These are phyloP conservation scores for Silybum marianum DNA, from an alignment of 129 eudicot species.

Conservation along the genomic window DNA sequence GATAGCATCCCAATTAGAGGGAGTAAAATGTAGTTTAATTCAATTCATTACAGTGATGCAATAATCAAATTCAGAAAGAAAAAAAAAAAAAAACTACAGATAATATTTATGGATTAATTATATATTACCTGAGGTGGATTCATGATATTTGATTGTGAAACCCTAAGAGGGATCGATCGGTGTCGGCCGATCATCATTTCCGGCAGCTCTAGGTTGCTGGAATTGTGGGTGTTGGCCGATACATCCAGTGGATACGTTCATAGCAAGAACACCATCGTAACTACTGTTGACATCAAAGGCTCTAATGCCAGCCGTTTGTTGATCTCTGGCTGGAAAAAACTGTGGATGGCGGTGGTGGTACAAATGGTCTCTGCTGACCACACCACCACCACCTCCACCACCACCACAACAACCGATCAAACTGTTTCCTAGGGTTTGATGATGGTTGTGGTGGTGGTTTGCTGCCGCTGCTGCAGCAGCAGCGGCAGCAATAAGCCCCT, in stretches of 20 bases:
- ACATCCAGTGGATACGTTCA: conserved; percentile 51
- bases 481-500: conserved; percentile 48
- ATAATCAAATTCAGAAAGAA: conserved; percentile 4
- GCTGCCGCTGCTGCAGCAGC: conserved; percentile 56
- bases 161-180: conserved; percentile 67
- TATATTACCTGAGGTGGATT: conserved; percentile 24
- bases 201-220: conserved; percentile 54
- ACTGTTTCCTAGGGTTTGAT: conserved; percentile 44
- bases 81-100: conserved; percentile 12
- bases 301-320: conserved; percentile 43
- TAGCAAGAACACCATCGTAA: conserved; percentile 61
- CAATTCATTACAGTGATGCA: conserved; percentile 35
- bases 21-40: conserved; percentile 23
- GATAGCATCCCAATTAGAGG: conserved; percentile 15
- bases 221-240: conserved; percentile 61
- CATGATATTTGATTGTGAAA: neutral
- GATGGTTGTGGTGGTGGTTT: conserved; percentile 41
- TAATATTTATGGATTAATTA: conserved; percentile 10
- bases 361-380: conserved; percentile 38
- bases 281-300: conserved; percentile 48
- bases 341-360: conserved; percentile 57
- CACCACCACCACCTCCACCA: conserved; percentile 50
- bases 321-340: conserved; percentile 49
- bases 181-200: conserved; percentile 54
- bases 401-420: conserved; percentile 43